These are phyloP conservation scores for Grosmannia clavigera DNA, from an alignment of 2,329 filamentous ascomycete genomes.

Conservation along the genomic window DNA sequence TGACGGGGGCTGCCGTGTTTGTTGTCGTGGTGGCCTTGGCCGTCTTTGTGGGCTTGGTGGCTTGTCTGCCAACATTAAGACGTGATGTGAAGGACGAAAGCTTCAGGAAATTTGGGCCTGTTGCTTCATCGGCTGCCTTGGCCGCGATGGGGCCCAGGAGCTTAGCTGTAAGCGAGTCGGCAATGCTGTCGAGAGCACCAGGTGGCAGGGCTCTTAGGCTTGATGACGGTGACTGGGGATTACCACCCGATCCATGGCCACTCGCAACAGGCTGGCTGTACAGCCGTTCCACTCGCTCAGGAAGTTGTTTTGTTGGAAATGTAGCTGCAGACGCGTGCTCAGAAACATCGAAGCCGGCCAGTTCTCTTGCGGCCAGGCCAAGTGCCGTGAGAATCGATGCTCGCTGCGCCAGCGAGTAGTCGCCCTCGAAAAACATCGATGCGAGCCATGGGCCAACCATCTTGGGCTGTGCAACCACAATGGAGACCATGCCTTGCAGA, in stretches of 20 bases:
- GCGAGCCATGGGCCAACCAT: conserved; percentile 77
- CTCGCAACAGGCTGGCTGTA: conserved; percentile 34
- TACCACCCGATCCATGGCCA: conserved; percentile 1
- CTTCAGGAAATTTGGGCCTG: conserved; percentile 76
- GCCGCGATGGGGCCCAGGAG: conserved; percentile 77
- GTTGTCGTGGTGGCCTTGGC: conserved; percentile 27
- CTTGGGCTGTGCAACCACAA: conserved; percentile 63
- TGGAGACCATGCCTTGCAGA: conserved; percentile 68
- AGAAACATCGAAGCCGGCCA: conserved; percentile 61
- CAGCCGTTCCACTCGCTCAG: conserved; percentile 57
- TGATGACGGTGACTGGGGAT: conserved; percentile 12
- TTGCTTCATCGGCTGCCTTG: conserved; percentile 63
- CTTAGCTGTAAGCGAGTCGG: conserved; percentile 51
- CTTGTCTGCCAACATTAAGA: conserved; percentile 27
- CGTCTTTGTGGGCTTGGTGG: conserved; percentile 7
- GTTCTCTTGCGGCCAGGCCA: conserved; percentile 69
- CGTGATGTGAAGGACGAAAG: conserved; percentile 78
- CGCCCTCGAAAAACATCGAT: conserved; percentile 77
- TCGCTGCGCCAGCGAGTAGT: conserved; percentile 79
- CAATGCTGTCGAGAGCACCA: conserved; percentile 55
- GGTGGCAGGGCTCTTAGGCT: conserved; percentile 36
- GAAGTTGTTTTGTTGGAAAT: conserved; percentile 75
- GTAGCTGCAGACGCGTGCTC: conserved; percentile 34
- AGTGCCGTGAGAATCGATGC: conserved; percentile 71
- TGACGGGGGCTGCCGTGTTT: conserved; percentile 66